These are phyloP conservation scores for Aspergillus sclerotiicarbonarius DNA, from an alignment of 495 filamentous ascomycete species.

Conservation along the genomic window DNA sequence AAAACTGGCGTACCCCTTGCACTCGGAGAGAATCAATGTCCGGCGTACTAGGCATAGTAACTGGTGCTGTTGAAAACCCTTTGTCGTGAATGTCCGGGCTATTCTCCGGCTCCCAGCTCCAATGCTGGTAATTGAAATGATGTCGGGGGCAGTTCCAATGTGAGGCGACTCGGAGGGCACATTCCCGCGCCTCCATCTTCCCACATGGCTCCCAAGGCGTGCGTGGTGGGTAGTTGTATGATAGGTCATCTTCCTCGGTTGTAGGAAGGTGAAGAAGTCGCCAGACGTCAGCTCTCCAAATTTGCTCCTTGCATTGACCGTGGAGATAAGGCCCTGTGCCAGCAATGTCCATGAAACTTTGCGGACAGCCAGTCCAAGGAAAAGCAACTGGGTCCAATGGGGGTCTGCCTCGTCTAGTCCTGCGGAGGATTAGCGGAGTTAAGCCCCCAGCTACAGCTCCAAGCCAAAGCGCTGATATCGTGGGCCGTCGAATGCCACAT, in stretches of 20 bases:
- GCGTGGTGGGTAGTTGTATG: background rate
- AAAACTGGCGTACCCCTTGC: background rate
- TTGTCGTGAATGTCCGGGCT: constrained; percentile 5
- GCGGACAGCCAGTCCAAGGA: constrained; percentile 19
- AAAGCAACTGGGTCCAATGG: constrained; percentile 16
- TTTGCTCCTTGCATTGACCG: constrained; percentile 3
- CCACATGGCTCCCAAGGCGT: constrained; percentile 18
- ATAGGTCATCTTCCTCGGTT: constrained; percentile 10
- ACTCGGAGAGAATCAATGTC: background rate
- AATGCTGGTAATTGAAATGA: constrained; percentile 11
- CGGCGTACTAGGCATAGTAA: background rate
- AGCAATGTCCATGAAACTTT: constrained; percentile 21
- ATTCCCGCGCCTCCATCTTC: background rate
- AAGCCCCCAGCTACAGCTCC: constrained; percentile 14
- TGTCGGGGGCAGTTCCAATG: constrained; percentile 14
- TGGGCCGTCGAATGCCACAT: constrained; percentile 13
- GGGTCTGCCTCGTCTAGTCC: constrained; percentile 9
- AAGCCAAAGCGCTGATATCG: constrained; percentile 15
- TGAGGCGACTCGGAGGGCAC: constrained; percentile 12
- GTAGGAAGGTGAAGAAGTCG: constrained; percentile 16
- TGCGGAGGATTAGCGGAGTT: constrained; percentile 12
- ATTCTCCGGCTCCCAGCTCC: constrained; percentile 13
- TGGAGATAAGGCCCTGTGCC: constrained; percentile 18
- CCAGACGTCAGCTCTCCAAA: constrained; percentile 17
- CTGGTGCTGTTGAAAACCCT: constrained; percentile 6